Percentiles rank a stretch among this genome's conserved stretches.
Evolutionary conservation across 805 yeast species (phyloP).

Genomic region (Dipodascopsis uninucleata): DNA sequence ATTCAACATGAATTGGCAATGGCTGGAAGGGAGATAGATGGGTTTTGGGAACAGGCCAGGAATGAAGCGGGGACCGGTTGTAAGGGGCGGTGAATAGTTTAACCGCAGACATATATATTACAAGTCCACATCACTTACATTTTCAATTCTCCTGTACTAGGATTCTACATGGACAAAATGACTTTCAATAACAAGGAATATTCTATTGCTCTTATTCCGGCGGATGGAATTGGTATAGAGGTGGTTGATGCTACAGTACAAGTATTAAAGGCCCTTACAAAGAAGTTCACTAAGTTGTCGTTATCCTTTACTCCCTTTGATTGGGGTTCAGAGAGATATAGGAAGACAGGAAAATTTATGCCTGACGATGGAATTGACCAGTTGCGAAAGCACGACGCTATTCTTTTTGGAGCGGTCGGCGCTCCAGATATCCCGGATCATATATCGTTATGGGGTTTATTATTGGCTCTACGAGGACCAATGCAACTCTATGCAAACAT

Average conservation of each 20-base stretch:
- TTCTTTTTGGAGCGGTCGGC: slow-evolving; percentile 26
- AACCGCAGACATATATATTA: too few relatives aligned
- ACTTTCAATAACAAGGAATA: too few relatives aligned
- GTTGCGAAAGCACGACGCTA: slow-evolving; percentile 20
- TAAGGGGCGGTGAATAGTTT: too few relatives aligned
- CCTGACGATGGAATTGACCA: slow-evolving; percentile 21
- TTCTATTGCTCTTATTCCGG: slow-evolving; percentile 26
- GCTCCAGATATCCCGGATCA: slow-evolving; percentile 27
- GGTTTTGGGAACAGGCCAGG: too few relatives aligned
- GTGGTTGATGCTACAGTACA: slow-evolving; percentile 21
- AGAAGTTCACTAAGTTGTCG: slow-evolving; percentile 4
- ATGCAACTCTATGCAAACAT: slow-evolving; percentile 26
- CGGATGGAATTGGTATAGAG: slow-evolving; percentile 28
- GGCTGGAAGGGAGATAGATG: background rate
- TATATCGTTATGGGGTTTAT: slow-evolving; percentile 26
- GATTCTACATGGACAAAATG: too few relatives aligned
- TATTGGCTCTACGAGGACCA: slow-evolving; percentile 18
- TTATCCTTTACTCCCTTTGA: slow-evolving; percentile 14
- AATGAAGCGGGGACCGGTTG: too few relatives aligned
- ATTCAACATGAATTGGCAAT: background rate
- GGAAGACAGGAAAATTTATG: slow-evolving; percentile 17
- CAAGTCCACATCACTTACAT: too few relatives aligned
- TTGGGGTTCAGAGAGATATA: slow-evolving; percentile 26
- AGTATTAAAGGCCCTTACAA: slow-evolving; percentile 13
- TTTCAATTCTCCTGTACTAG: too few relatives aligned